These are phyloP conservation scores for Wickerhamomyces sp. DNA, from an alignment of 1,139 yeast species.

Conservation along the genomic window DNA sequence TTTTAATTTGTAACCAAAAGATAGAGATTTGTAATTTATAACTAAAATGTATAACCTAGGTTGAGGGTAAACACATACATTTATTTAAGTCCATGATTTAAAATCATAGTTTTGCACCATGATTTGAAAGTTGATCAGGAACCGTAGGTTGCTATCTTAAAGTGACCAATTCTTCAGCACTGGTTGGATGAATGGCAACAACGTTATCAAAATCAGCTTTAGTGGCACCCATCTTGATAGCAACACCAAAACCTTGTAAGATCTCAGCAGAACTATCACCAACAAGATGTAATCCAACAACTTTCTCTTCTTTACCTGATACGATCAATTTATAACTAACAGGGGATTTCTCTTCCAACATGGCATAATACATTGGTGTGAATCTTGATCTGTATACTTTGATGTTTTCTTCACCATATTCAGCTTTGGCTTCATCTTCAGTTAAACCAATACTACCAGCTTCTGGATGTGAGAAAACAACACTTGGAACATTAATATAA, in stretches of 20 bases:
- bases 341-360: conserved; percentile 80
- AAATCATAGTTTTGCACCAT: not conserved
- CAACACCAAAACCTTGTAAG: conserved; percentile 97
- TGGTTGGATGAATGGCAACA: conserved; percentile 97
- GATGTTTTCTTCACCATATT: conserved; percentile 77
- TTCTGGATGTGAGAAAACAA: conserved; percentile 93
- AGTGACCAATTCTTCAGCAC: conserved; percentile 96
- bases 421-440: conserved; percentile 67
- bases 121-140: not conserved
- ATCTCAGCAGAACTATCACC: conserved; percentile 92
- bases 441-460: conserved; percentile 90
- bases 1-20: not conserved
- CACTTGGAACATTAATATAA: conserved; percentile 83
- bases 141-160: conserved; percentile 27
- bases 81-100: not conserved
- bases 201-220: conserved; percentile 90
- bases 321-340: conserved; percentile 80
- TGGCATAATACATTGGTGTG: conserved; percentile 90
- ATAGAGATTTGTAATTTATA: not conserved
- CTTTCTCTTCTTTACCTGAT: conserved; percentile 82
- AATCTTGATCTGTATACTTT: conserved; percentile 80
- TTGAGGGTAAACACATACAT: too few species aligned
- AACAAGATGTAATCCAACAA: conserved; percentile 88
- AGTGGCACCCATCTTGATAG: conserved; percentile 96
- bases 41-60: too few species aligned